Evolutionary conservation across 495 filamentous ascomycete species (phyloP), one percentile per base, ranked within the genome.

Genomic region (Podospora sp.): DNA sequence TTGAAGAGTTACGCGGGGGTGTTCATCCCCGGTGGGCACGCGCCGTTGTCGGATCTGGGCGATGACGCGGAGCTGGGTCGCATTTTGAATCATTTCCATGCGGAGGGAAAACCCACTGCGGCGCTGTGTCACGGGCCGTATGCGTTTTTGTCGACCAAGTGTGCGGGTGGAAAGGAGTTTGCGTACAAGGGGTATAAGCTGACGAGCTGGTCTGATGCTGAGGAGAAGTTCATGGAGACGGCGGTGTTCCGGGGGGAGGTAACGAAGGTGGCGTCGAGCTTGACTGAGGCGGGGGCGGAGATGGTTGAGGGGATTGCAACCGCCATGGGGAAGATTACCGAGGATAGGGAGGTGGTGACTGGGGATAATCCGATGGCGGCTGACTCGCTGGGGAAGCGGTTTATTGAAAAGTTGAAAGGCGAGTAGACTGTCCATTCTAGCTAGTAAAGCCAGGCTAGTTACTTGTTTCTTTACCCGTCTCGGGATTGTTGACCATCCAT

Each of bases 171-270:
- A 1, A 55, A 55, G 26, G 62, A 35, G 62, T 64, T 64, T 33
- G 62, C 62, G 62, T 64, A 64, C 24, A 64, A 64, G 46, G 62
- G 62, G 62, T 64, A 64, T 21, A 64, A 55, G 46, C 62, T 64
- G 1, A 64, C 62, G 25, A 64, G 62, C 46, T 64, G 62, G 62
- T 64, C 62, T 1, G 49, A 64, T 33, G 62, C 49, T 20, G 62
- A 64, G 62, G 62, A 64, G 50, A 64, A 55, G 62, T 64, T 64
- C 33, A 64, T 64, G 62, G 62, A 64, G 62, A 64, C 62, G 62
- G 62, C 20, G 2, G 62, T 64, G 21, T 64, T 64, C 33, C 29
- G 62, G 62, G 62, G 62, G 14, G 62, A 64, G 62, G 40, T 64
- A 46, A 29, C 20, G 12, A 64, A 64, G 62, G 62, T 64, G 16